phyloP scores from a whole-genome alignment of 2,329 filamentous ascomycete genomes.

The Sodiomyces alkalinus region DNA sequence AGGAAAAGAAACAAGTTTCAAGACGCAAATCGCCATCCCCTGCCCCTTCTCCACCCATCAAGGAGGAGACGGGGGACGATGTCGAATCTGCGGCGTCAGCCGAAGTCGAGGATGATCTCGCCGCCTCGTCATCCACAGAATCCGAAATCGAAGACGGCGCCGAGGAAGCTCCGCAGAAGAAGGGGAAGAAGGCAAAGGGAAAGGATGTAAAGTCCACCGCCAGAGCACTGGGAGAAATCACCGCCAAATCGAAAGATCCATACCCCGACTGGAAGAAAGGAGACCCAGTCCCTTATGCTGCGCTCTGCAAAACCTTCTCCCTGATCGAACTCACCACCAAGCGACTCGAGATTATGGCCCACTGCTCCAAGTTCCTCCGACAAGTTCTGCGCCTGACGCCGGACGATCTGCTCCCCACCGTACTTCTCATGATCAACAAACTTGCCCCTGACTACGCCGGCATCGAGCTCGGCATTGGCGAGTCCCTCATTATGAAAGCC shows the following conservation, averaged over 20 bases:
- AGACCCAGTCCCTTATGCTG: conserved; percentile 82
- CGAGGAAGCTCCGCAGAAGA: conserved; percentile 51
- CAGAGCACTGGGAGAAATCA: not conserved
- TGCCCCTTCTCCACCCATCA: conserved; percentile 4
- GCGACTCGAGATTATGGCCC: conserved; percentile 70
- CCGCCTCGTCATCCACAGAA: conserved; percentile 24
- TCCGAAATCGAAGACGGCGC: conserved; percentile 37
- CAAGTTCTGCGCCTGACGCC: conserved; percentile 91
- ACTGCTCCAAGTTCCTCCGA: conserved; percentile 80
- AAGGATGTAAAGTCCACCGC: not conserved
- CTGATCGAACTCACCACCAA: conserved; percentile 92
- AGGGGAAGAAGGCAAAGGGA: conserved; percentile 57
- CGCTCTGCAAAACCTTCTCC: conserved; percentile 87
- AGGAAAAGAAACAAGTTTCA: conserved; percentile 9
- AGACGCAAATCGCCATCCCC: conserved; percentile 11
- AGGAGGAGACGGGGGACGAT: conserved; percentile 12
- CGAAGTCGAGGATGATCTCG: conserved; percentile 23
- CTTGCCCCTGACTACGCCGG: conserved; percentile 92
- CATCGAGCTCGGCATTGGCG: conserved; percentile 94
- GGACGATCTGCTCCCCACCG: conserved; percentile 70
- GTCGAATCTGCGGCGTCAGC: conserved; percentile 8
- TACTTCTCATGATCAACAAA: conserved; percentile 96
- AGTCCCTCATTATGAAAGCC: conserved; percentile 97
- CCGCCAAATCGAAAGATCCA: conserved; percentile 52
- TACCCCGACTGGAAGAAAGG: conserved; percentile 92